Percentiles rank a stretch among this genome's conserved stretches.
These are phyloP conservation scores for Carex parvula DNA, from an alignment of 176 grass and related monocot genomes.

Conservation along the genomic window DNA sequence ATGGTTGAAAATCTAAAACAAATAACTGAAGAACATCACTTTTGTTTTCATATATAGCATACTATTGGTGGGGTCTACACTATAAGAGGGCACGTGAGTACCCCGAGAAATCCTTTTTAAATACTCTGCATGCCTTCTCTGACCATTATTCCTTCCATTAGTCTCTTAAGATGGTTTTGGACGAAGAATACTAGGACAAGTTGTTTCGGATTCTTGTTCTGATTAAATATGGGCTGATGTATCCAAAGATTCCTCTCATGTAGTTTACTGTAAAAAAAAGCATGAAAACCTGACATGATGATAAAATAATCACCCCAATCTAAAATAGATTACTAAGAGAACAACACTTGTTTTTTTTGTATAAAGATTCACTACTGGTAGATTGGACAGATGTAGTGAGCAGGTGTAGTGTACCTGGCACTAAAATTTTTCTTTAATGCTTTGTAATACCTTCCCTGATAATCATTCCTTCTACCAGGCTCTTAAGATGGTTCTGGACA, in stretches of 20 bases:
- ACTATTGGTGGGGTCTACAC: neutral
- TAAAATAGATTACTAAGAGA: neutral
- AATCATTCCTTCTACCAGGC: constrained; percentile 42
- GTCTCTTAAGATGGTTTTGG: constrained; percentile 89
- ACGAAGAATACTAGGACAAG: constrained; percentile 79
- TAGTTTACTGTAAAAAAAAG: neutral
- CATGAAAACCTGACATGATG: neutral
- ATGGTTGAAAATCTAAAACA: neutral
- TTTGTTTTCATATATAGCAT: neutral
- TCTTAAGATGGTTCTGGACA: constrained; percentile 96
- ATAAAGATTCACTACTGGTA: neutral
- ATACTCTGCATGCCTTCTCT: neutral
- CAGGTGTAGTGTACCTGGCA: neutral
- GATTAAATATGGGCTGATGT: neutral
- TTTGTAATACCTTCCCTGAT: neutral
- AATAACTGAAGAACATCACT: neutral
- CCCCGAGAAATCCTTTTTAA: neutral
- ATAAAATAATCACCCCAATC: neutral
- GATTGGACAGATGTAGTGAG: neutral
- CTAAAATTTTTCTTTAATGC: neutral
- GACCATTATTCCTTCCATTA: constrained; percentile 10
- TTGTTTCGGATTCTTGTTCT: constrained; percentile 26
- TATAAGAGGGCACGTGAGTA: neutral
- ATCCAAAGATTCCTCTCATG: neutral
- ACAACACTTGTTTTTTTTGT: neutral